These are phyloP conservation scores for Podospora sp. DNA, from an alignment of 495 filamentous ascomycete species.

Conservation along the genomic window DNA sequence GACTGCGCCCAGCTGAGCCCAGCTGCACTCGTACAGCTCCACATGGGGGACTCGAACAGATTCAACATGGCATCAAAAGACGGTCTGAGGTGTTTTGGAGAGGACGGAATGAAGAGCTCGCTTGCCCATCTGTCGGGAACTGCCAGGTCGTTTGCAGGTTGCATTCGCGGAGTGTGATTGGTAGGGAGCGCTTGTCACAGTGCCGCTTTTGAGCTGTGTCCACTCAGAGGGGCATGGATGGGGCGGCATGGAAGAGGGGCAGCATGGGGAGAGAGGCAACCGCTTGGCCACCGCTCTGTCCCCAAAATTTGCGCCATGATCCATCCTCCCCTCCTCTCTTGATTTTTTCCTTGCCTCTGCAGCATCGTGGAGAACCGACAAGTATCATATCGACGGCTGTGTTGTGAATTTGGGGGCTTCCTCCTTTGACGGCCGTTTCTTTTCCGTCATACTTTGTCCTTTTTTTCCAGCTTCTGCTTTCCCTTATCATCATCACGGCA, in stretches of 20 bases:
- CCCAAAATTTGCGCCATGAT: conserved; percentile 12
- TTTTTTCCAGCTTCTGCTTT: conserved; percentile 32
- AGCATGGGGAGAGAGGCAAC: neutral
- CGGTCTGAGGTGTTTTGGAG: neutral
- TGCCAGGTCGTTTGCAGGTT: conserved; percentile 1
- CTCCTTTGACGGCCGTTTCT: conserved; percentile 54
- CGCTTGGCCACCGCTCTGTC: conserved; percentile 15
- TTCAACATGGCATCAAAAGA: neutral
- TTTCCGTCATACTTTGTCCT: conserved; percentile 35
- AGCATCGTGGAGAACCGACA: conserved; percentile 39
- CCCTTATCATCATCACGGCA: conserved; percentile 37
- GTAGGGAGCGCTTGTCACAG: neutral
- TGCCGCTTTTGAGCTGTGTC: neutral
- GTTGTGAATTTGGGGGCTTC: conserved; percentile 52
- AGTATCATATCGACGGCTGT: conserved; percentile 36
- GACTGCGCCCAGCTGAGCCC: too few species aligned
- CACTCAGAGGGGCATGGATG: neutral
- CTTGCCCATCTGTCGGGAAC: neutral
- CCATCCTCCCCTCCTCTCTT: conserved; percentile 19
- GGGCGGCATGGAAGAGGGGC: conserved; percentile 5
- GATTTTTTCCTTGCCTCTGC: conserved; percentile 30
- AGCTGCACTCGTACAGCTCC: too few species aligned
- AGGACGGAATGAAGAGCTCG: neutral
- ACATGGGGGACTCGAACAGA: too few species aligned
- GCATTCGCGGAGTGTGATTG: neutral